Evolutionary conservation across 192 early-diverging fungal species (phyloP), one percentile per base, ranked within the genome.

Genomic region (Chytriomyces sp.): DNA sequence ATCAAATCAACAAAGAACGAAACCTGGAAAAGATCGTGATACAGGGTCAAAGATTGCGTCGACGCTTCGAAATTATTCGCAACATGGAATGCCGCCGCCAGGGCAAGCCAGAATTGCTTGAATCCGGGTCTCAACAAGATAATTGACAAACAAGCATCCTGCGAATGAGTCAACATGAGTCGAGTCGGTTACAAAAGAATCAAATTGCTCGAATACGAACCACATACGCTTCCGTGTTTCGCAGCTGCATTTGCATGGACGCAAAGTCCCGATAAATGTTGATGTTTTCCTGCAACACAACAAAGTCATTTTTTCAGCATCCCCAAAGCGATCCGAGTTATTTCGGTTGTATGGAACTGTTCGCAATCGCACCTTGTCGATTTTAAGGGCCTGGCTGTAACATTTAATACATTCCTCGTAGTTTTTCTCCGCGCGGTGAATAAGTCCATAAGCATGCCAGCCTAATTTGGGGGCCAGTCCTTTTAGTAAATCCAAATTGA

Each of bases 391-490:
- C 43, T 95, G 88, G 16, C 89, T 84, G 80, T 98, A 99, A 77
- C 96, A 97, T 81, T 94, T 95, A 64, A 91, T 86, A 4, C 95
- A 95, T 82, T 98, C 94, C 20, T 89, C 91, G 80, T 95, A 97
- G 76, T 99, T 96, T 78, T 93, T 93, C 82, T 98, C 96, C 46
- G 87, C 87, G 35, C 96, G 92, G 81, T 97, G 88, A 61, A 97
- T 82, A n/a, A 99, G 83, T 16, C 97, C 97, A 80, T 91, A 95
- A 20, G 98, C 93, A 77, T 99, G 97, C 97, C 97, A 99, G 81
- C 92, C 92, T 92, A 69, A 48, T 46, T n/a, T 46, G 7, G 24
- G 28, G 35, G 35, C 35, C 35, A 35, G 35, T 35, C 35, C 35
- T 35, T 35, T 35, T 35, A 4, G 35, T 35, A 35, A 35, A 35